phyloP scores from a whole-genome alignment of 371 early-diverging fungal species.

The Hamiltosporidium tvaerminnensis region DNA sequence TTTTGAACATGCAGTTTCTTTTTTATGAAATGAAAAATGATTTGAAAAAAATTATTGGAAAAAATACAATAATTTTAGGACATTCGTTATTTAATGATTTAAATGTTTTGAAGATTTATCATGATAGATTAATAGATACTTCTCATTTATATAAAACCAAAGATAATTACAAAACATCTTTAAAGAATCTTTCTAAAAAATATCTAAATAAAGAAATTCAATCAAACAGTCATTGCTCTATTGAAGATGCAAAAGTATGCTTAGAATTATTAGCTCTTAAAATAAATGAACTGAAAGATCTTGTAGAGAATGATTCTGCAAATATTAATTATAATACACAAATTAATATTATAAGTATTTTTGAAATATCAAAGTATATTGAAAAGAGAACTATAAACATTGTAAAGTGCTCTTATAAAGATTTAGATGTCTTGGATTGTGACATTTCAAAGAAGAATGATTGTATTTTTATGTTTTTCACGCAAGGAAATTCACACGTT shows the following conservation, averaged over 20 bases:
- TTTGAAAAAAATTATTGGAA: constrained; percentile 38
- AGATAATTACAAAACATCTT: constrained; percentile 31
- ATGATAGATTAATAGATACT: constrained; percentile 48
- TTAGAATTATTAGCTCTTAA: constrained; percentile 27
- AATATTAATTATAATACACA: too few species aligned
- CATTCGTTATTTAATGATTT: constrained; percentile 51
- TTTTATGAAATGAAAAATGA: constrained; percentile 19
- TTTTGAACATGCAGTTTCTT: constrained; percentile 18
- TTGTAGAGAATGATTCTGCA: too few species aligned
- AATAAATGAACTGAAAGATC: constrained; percentile 5
- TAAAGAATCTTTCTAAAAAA: constrained; percentile 29
- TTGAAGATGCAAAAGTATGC: constrained; percentile 37
- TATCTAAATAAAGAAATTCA: constrained; percentile 44
- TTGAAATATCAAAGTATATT: too few species aligned
- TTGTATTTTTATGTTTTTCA: too few species aligned
- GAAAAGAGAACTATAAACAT: too few species aligned
- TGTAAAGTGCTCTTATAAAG: too few species aligned
- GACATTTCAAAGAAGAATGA: too few species aligned
- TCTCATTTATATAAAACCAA: constrained; percentile 35
- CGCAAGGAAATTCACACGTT: too few species aligned
- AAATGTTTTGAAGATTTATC: constrained; percentile 31
- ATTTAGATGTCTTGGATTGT: too few species aligned
- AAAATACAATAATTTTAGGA: constrained; percentile 45
- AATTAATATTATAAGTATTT: too few species aligned
- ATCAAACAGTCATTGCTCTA: constrained; percentile 32